phyloP scores from a whole-genome alignment of 2,329 filamentous ascomycete genomes.

The Exserohilum rostratum region DNA sequence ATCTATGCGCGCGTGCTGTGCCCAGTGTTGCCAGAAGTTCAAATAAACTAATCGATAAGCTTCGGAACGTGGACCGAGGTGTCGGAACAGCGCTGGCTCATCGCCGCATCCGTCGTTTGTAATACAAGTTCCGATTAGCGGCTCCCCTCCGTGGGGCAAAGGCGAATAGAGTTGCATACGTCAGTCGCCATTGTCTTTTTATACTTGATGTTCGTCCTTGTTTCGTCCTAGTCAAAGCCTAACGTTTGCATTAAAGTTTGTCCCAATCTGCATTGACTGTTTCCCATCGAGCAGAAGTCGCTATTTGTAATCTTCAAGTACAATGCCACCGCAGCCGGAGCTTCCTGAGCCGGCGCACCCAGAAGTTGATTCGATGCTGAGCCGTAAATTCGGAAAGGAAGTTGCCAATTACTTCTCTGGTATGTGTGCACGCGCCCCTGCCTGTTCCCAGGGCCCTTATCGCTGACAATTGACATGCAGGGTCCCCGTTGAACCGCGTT shows the following conservation, averaged over 20 bases:
- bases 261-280: background rate
- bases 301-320: conserved; percentile 5
- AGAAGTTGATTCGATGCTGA: conserved; percentile 71
- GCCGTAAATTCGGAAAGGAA: conserved; percentile 78
- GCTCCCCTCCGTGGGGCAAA: conserved; percentile 7
- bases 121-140: conserved; percentile 11
- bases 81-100: conserved; percentile 15
- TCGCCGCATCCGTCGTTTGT: conserved; percentile 1
- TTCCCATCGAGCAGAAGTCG: background rate
- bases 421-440: conserved; percentile 20
- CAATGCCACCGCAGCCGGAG: conserved; percentile 50
- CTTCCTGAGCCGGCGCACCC: conserved; percentile 65
- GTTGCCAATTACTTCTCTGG: conserved; percentile 81
- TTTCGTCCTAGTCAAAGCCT: background rate
- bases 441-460: background rate
- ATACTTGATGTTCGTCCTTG: background rate
- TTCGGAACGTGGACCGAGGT: conserved; percentile 34
- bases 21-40: conserved; percentile 13
- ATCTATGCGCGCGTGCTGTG: conserved; percentile 5
- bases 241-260: background rate
- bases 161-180: conserved; percentile 6
- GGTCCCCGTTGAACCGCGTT: conserved; percentile 77
- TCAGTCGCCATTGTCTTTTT: conserved; percentile 3
- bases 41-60: conserved; percentile 32
- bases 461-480: conserved; percentile 43